A percentile compares a stretch with the other conserved stretches of the same genome.
Conservation (phyloP, 768 basidiomycete species). For the Lyophyllum semitale region DNA sequence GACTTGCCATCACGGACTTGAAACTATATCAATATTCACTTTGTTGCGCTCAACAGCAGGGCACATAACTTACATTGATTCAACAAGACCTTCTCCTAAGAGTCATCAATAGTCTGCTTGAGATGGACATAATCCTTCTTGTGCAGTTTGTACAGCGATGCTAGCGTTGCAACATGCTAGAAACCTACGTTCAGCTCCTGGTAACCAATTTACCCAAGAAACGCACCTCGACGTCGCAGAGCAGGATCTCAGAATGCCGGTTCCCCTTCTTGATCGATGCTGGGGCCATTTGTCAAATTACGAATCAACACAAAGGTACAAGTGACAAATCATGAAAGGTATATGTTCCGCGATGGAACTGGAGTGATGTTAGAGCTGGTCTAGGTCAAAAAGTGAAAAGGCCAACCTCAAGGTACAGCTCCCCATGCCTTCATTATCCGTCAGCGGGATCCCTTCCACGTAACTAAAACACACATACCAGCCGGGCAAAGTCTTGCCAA, state of each 20-base stretch:
- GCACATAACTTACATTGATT: constrained; percentile 70
- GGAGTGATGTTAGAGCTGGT: constrained; percentile 2
- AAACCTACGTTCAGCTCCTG: background rate
- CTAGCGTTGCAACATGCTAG: constrained; percentile 80
- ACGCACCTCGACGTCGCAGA: constrained; percentile 86
- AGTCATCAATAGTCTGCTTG: constrained; percentile 74
- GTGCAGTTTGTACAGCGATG: constrained; percentile 58
- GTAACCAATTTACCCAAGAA: background rate
- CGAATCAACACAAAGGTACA: background rate
- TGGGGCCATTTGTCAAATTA: constrained; percentile 22
- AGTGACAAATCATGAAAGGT: constrained; percentile 77
- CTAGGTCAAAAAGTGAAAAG: background rate
- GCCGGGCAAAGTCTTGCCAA: constrained; percentile 77
- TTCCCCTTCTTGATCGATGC: constrained; percentile 96
- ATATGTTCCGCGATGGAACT: constrained; percentile 94
- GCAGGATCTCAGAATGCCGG: constrained; percentile 90
- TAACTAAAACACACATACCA: constrained; percentile 47
- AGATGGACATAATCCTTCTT: constrained; percentile 73
- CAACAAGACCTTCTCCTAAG: constrained; percentile 91
- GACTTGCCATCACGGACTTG: constrained; percentile 80
- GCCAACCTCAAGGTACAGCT: constrained; percentile 84
- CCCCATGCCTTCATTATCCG: constrained; percentile 61
- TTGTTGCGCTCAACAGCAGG: background rate
- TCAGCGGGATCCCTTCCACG: background rate
- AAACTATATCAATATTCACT: background rate